A percentile compares a stretch with the other conserved stretches of the same genome.
phyloP scores from a whole-genome alignment of 2,329 filamentous ascomycete genomes.

The Talaromyces islandicus region DNA sequence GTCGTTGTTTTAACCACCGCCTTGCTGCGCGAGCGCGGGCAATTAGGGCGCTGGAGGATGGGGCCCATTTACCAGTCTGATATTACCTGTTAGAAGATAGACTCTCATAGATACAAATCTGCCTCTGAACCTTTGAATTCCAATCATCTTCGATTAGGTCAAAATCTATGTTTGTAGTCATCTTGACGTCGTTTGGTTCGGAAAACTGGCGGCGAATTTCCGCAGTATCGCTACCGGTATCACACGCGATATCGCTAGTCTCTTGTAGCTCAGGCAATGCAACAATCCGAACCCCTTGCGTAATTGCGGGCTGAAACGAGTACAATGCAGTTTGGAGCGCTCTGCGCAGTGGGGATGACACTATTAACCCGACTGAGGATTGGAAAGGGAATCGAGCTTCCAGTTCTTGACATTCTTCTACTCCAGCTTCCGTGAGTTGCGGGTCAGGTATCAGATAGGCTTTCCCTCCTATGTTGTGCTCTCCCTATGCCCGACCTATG shows the following conservation, averaged over 20 bases:
- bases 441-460: slow-evolving; percentile 13
- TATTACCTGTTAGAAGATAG: neutral
- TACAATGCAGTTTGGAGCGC: slow-evolving; percentile 10
- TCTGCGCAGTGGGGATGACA: slow-evolving; percentile 11
- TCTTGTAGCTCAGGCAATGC: slow-evolving; percentile 13
- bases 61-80: slow-evolving; percentile 10
- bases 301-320: slow-evolving; percentile 11
- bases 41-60: slow-evolving; percentile 9
- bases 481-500: slow-evolving; percentile 2
- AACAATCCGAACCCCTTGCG: slow-evolving; percentile 8
- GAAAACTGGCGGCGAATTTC: slow-evolving; percentile 7
- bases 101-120: neutral
- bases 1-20: slow-evolving; percentile 11
- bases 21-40: slow-evolving; percentile 10
- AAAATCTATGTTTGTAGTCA: slow-evolving; percentile 3
- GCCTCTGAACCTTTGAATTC: slow-evolving; percentile 8
- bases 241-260: slow-evolving; percentile 10
- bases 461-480: slow-evolving; percentile 12
- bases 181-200: neutral
- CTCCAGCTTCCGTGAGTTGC: slow-evolving; percentile 4
- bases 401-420: slow-evolving; percentile 8
- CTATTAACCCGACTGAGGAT: slow-evolving; percentile 9
- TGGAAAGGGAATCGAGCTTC: slow-evolving; percentile 8
- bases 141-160: slow-evolving; percentile 6
- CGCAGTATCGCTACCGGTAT: slow-evolving; percentile 9